Conservation (phyloP, 176 grass and related monocot genomes). For the Rhynchospora breviuscula region DNA sequence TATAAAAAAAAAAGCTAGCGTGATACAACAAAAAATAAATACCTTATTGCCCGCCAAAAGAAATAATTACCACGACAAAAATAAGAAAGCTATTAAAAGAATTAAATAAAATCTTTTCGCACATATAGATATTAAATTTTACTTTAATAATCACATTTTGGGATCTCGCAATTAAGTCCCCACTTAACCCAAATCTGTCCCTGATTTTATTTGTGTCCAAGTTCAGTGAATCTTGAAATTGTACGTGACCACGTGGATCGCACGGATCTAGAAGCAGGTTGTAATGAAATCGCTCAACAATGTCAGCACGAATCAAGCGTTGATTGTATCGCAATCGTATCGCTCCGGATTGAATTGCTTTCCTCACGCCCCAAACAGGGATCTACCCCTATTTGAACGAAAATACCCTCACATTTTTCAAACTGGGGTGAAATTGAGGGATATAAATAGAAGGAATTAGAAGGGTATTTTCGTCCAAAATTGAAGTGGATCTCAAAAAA, state of each 20-base stretch:
- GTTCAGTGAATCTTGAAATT: constrained; percentile 11
- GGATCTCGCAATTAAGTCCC: not conserved
- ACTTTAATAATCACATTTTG: not conserved
- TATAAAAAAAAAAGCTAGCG: no score
- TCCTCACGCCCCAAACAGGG: no score
- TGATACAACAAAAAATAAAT: no score
- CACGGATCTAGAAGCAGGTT: not conserved
- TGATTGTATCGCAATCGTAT: not conserved
- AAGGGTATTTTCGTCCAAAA: no score
- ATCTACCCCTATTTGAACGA: no score
- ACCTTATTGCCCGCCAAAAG: no score
- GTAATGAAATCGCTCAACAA: not conserved
- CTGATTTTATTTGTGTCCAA: not conserved
- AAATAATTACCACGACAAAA: no score
- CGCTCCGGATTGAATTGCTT: no score
- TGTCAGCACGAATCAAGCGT: not conserved
- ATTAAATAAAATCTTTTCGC: not conserved
- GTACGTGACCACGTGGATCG: not conserved
- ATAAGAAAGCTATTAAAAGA: not conserved
- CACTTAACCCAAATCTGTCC: not conserved
- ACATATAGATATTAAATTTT: not conserved
- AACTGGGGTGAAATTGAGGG: no score
- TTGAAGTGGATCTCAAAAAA: no score
- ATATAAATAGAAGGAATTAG: no score
- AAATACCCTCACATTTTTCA: no score